Percentiles rank a stretch among this genome's conserved stretches.
Conservation (phyloP, 176 grass and related monocot species). For the Carex pumila region DNA sequence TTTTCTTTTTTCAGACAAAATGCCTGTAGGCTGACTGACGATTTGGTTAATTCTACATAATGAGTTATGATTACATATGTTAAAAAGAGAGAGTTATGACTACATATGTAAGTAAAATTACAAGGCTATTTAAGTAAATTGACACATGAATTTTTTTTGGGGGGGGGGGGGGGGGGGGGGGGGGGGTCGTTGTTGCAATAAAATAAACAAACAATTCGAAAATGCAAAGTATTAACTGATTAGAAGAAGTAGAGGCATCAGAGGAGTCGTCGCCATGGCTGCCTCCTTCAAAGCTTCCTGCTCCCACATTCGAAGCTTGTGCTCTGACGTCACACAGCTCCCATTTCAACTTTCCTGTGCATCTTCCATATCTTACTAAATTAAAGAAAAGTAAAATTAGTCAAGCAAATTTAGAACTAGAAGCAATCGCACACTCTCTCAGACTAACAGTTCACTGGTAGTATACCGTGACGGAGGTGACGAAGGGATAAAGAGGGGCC, state of each 20-base stretch:
- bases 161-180: too few species aligned
- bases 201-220: background rate
- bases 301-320: conserved; percentile 55
- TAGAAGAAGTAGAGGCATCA: conserved; percentile 34
- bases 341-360: conserved; percentile 22
- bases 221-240: conserved; percentile 30
- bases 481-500: background rate
- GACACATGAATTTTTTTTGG: too few species aligned
- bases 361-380: conserved; percentile 34
- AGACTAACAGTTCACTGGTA: background rate
- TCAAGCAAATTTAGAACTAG: background rate
- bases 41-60: too few species aligned
- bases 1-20: too few species aligned
- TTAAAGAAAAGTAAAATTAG: background rate
- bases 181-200: too few species aligned
- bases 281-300: conserved; percentile 48
- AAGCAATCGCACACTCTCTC: background rate
- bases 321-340: conserved; percentile 34
- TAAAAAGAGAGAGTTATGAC: too few species aligned
- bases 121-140: too few species aligned
- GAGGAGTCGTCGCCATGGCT: conserved; percentile 26
- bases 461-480: background rate
- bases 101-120: too few species aligned
- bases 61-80: too few species aligned
- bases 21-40: too few species aligned